phyloP scores from a whole-genome alignment of 2,329 filamentous ascomycete species.

The Metarhizium brunneum region DNA sequence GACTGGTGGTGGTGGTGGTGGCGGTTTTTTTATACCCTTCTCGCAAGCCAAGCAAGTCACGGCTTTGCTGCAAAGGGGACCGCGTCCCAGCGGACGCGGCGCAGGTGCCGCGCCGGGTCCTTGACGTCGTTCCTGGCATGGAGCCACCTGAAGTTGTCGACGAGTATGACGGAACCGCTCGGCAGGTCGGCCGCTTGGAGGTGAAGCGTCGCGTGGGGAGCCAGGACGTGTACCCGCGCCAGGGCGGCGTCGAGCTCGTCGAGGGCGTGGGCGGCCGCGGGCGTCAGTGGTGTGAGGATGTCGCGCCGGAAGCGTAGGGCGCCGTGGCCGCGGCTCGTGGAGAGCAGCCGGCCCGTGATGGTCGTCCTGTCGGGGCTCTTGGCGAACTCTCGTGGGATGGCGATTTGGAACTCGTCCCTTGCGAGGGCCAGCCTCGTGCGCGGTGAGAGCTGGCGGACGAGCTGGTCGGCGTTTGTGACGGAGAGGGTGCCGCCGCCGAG shows the following conservation, averaged over 20 bases:
- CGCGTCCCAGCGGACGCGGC: constrained; percentile 18
- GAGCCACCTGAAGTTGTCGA: constrained; percentile 25
- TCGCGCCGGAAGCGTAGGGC: constrained; percentile 23
- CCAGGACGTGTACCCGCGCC: background rate
- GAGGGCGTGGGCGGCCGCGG: constrained; percentile 14
- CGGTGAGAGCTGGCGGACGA: constrained; percentile 17
- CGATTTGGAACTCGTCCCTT: constrained; percentile 21
- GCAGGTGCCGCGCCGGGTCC: constrained; percentile 24
- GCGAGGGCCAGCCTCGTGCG: constrained; percentile 13
- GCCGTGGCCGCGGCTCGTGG: background rate
- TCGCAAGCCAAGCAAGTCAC: background rate
- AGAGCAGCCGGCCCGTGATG: constrained; percentile 16
- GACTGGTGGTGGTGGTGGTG: too few species aligned
- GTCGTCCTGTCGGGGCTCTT: constrained; percentile 12
- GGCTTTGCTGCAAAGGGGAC: background rate
- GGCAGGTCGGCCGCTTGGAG: constrained; percentile 18
- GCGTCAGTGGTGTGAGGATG: constrained; percentile 19
- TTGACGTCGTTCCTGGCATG: constrained; percentile 22
- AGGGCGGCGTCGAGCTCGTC: constrained; percentile 15
- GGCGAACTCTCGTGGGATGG: constrained; percentile 24
- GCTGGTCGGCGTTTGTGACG: constrained; percentile 21
- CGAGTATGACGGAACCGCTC: constrained; percentile 18
- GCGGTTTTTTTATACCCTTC: too few species aligned
- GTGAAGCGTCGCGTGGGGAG: constrained; percentile 11
- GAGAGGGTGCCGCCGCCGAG: constrained; percentile 31